Percentiles rank a stretch among this genome's conserved stretches.
These are phyloP conservation scores for Fagus crenata DNA, from an alignment of 306 rosid species.

Conservation along the genomic window DNA sequence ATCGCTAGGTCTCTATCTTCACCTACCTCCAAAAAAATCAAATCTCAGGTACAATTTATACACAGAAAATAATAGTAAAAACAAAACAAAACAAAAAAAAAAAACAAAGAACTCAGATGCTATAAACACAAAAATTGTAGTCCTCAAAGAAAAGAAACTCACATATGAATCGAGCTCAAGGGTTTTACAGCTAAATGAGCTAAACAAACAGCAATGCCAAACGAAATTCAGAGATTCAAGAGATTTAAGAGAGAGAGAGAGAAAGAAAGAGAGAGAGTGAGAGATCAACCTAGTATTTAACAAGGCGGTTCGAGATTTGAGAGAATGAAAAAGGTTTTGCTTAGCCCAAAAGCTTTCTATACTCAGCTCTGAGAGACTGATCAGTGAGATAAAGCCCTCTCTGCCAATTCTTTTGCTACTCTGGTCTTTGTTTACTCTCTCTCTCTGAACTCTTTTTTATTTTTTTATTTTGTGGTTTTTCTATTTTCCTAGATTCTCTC, in stretches of 20 bases:
- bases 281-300: constrained; percentile 19
- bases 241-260: constrained; percentile 16
- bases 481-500: not conserved
- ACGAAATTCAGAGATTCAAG: constrained; percentile 7
- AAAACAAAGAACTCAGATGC: constrained; percentile 9
- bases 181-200: constrained; percentile 19
- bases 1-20: constrained; percentile 18
- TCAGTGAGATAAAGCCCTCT: not conserved
- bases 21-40: constrained; percentile 29
- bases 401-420: not conserved
- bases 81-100: not conserved
- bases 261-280: constrained; percentile 4
- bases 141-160: not conserved
- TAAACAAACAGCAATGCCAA: constrained; percentile 18
- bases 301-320: constrained; percentile 2
- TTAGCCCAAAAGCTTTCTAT: constrained; percentile 26
- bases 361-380: constrained; percentile 8
- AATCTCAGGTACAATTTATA: constrained; percentile 17
- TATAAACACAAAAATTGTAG: not conserved
- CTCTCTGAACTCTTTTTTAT: not conserved
- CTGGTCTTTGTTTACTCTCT: not conserved
- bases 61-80: not conserved
- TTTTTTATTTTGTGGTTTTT: not conserved
- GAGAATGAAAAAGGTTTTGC: constrained; percentile 22
- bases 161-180: constrained; percentile 29